Percentiles rank a stretch among this genome's conserved stretches.
These are phyloP conservation scores for Magnusiomyces ingens DNA, from an alignment of 1,139 yeast species.

Conservation along the genomic window DNA sequence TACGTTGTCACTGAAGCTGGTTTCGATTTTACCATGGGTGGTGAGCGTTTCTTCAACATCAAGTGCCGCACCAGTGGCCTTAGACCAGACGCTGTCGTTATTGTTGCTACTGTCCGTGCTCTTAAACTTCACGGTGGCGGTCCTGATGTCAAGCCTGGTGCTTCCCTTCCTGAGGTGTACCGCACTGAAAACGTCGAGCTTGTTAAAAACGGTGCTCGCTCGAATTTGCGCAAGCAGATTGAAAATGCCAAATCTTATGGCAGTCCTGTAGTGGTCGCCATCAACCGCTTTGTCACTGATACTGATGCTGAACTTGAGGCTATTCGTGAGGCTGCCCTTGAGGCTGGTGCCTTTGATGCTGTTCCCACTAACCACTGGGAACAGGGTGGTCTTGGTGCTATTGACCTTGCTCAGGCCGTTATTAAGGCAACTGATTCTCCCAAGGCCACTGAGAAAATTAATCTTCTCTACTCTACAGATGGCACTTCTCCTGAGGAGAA, in stretches of 20 bases:
- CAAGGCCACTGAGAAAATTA: constrained; percentile 49
- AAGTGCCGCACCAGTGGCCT: constrained; percentile 92
- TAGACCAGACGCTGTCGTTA: constrained; percentile 84
- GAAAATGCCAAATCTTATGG: constrained; percentile 80
- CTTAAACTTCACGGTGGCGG: constrained; percentile 98
- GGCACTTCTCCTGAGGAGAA: constrained; percentile 69
- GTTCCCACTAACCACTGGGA: constrained; percentile 97
- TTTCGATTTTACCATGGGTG: constrained; percentile 99
- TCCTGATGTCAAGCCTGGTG: constrained; percentile 95
- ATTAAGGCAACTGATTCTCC: constrained; percentile 52
- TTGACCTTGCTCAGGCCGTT: constrained; percentile 79
- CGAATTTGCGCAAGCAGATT: constrained; percentile 84
- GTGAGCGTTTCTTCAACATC: constrained; percentile 94
- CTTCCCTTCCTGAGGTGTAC: constrained; percentile 81
- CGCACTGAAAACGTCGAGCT: constrained; percentile 78
- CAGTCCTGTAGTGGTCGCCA: constrained; percentile 91
- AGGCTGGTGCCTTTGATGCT: constrained; percentile 92
- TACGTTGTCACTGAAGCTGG: constrained; percentile 97
- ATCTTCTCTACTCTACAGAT: constrained; percentile 67
- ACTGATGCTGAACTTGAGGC: constrained; percentile 76
- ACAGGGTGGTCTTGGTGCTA: constrained; percentile 94
- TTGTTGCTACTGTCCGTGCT: constrained; percentile 96
- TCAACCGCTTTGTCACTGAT: constrained; percentile 86
- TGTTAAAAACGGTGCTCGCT: constrained; percentile 75
- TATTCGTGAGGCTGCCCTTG: constrained; percentile 73